phyloP scores from a whole-genome alignment of 106 monocot species.

The Hemerocallis citrina region DNA sequence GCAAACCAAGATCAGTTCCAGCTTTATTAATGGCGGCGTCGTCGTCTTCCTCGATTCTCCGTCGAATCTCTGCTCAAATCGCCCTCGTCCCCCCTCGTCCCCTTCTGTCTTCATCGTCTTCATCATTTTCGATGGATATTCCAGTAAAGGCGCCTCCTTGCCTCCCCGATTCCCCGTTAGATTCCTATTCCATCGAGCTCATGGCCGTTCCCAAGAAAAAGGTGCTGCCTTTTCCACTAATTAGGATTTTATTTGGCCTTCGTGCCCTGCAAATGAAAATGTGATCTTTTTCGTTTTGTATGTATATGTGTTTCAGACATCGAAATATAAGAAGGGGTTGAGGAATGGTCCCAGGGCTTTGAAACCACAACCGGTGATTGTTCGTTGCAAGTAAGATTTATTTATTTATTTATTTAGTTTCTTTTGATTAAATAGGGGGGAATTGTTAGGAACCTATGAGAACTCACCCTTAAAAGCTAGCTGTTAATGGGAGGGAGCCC shows the following conservation, averaged over 20 bases:
- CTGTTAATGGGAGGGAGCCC: no score
- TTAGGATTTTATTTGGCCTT: neutral
- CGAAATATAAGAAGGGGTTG: slow-evolving; percentile 56
- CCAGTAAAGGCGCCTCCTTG: slow-evolving; percentile 13
- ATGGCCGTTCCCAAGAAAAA: slow-evolving; percentile 80
- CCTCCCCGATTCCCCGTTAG: slow-evolving; percentile 20
- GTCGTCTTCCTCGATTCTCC: slow-evolving; percentile 13
- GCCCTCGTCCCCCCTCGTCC: slow-evolving; percentile 5
- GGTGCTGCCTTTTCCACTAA: slow-evolving; percentile 8
- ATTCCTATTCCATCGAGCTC: slow-evolving; percentile 34
- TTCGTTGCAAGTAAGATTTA: slow-evolving; percentile 79
- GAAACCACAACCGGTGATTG: slow-evolving; percentile 85
- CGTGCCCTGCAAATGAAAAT: no score
- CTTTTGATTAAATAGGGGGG: no score
- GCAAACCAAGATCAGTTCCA: no score
- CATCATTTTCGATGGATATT: slow-evolving; percentile 3
- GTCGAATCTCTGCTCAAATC: slow-evolving; percentile 27
- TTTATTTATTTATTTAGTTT: no score
- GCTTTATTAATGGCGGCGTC: slow-evolving; percentile 14
- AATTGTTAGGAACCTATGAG: no score
- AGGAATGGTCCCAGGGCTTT: slow-evolving; percentile 90
- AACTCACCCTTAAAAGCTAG: no score
- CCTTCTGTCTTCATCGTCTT: slow-evolving; percentile 4
- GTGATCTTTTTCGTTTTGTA: neutral
- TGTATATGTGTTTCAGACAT: slow-evolving; percentile 48